A percentile compares a stretch with the other conserved stretches of the same genome.
phyloP scores from a whole-genome alignment of 768 basidiomycete species.

The Amanita exitialis region DNA sequence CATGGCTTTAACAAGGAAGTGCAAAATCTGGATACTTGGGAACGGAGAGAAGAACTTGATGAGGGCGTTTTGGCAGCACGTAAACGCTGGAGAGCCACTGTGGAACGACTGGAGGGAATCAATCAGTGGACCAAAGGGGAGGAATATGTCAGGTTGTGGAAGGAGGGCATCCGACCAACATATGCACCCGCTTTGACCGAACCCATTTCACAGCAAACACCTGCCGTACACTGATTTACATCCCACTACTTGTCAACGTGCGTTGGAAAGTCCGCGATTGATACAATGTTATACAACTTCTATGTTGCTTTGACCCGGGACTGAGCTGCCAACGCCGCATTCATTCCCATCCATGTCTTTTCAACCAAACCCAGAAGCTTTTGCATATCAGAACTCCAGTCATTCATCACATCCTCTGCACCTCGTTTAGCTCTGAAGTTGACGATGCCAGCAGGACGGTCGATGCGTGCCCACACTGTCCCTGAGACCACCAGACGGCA shows the following conservation, averaged over 20 bases:
- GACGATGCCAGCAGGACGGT: conserved; percentile 85
- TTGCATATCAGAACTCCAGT: conserved; percentile 96
- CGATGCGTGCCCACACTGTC: conserved; percentile 89
- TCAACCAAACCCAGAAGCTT: conserved; percentile 86
- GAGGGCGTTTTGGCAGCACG: conserved; percentile 52
- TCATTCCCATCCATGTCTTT: conserved; percentile 99
- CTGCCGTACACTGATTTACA: neutral
- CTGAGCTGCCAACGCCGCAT: conserved; percentile 80
- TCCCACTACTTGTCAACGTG: neutral
- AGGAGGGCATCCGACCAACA: conserved; percentile 54
- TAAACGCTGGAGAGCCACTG: conserved; percentile 71
- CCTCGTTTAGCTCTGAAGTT: conserved; percentile 76
- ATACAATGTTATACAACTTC: conserved; percentile 8
- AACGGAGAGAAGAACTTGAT: conserved; percentile 43
- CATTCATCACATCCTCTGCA: conserved; percentile 93
- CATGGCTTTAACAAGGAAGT: conserved; percentile 53
- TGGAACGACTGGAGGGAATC: conserved; percentile 32
- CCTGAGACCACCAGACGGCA: conserved; percentile 86
- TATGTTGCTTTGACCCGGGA: conserved; percentile 38
- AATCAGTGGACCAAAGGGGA: conserved; percentile 63
- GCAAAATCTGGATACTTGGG: conserved; percentile 48
- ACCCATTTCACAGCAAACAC: conserved; percentile 14
- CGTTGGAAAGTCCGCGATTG: neutral
- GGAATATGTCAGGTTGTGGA: conserved; percentile 66
- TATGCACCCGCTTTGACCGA: conserved; percentile 51